Conservation (phyloP, 2,329 filamentous ascomycete species). For the Gnomoniopsis smithogilvyi region DNA sequence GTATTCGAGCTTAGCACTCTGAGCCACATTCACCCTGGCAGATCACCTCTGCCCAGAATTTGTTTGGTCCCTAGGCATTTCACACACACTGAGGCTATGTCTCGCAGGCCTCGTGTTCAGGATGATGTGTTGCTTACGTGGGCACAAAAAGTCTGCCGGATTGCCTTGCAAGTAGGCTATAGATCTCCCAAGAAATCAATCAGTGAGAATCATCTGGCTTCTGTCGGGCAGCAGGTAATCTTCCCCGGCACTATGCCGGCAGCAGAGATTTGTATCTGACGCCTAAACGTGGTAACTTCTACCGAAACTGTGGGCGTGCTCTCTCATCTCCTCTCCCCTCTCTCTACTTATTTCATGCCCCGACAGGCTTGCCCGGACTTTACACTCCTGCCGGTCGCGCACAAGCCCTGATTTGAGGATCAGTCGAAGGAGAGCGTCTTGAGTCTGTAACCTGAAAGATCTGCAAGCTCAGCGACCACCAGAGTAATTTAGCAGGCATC, state of each 20-base stretch:
- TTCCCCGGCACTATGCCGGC: no score
- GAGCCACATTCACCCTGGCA: no score
- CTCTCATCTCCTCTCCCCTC: neutral
- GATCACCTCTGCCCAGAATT: no score
- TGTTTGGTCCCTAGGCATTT: no score
- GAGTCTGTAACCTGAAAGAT: neutral
- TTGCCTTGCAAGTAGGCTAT: neutral
- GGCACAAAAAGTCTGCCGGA: neutral
- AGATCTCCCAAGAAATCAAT: neutral
- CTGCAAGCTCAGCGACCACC: neutral
- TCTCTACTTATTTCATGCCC: neutral
- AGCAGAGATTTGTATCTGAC: neutral
- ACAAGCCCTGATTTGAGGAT: neutral
- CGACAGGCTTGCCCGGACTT: neutral
- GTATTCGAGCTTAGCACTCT: no score
- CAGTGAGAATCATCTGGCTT: neutral
- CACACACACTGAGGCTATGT: neutral
- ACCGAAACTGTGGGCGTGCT: neutral
- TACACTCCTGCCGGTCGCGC: neutral
- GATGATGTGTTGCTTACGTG: neutral
- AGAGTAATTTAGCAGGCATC: neutral
- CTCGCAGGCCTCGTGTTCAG: neutral
- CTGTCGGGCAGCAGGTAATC: no score
- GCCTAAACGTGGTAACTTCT: neutral
- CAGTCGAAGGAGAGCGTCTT: neutral